These are phyloP conservation scores for Backusella luteola DNA, from an alignment of 192 early-diverging fungal genomes.

Conservation along the genomic window DNA sequence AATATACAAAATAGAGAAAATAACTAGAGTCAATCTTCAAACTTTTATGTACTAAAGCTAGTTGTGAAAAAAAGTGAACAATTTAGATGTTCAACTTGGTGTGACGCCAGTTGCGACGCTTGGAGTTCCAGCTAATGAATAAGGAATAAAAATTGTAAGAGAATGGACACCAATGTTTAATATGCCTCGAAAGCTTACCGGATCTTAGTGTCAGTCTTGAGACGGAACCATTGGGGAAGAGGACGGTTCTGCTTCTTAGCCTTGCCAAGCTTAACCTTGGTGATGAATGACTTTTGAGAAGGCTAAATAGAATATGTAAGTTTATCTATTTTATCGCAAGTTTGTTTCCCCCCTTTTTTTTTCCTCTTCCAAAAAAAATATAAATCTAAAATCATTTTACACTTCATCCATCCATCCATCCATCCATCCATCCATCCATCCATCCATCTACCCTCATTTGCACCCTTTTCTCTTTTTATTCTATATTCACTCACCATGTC, in stretches of 20 bases:
- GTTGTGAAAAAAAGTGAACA: neutral
- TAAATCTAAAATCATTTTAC: slow-evolving; percentile 7
- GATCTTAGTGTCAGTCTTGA: slow-evolving; percentile 94
- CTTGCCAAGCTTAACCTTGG: slow-evolving; percentile 99
- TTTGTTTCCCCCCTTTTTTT: no score
- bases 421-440: slow-evolving; percentile 26
- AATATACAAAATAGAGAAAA: neutral
- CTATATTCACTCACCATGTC: slow-evolving; percentile 2
- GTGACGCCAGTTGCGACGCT: slow-evolving; percentile 99
- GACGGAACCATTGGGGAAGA: slow-evolving; percentile 96
- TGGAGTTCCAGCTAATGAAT: slow-evolving; percentile 87
- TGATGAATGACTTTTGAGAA: slow-evolving; percentile 95
- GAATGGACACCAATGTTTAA: no score
- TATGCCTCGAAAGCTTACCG: slow-evolving; percentile 39
- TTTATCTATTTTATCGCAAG: no score
- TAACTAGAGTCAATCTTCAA: neutral
- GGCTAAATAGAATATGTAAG: slow-evolving; percentile 53
- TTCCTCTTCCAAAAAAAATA: neutral
- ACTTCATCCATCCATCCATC: slow-evolving; percentile 29
- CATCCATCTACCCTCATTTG: neutral
- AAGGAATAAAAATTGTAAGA: neutral
- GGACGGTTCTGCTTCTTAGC: slow-evolving; percentile 98
- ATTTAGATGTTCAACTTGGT: slow-evolving; percentile 95
- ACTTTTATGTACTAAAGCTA: neutral
- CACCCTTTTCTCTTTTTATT: slow-evolving; percentile 5